These are phyloP conservation scores for Dissophora ornata DNA, from an alignment of 192 early-diverging fungal genomes.

Conservation along the genomic window DNA sequence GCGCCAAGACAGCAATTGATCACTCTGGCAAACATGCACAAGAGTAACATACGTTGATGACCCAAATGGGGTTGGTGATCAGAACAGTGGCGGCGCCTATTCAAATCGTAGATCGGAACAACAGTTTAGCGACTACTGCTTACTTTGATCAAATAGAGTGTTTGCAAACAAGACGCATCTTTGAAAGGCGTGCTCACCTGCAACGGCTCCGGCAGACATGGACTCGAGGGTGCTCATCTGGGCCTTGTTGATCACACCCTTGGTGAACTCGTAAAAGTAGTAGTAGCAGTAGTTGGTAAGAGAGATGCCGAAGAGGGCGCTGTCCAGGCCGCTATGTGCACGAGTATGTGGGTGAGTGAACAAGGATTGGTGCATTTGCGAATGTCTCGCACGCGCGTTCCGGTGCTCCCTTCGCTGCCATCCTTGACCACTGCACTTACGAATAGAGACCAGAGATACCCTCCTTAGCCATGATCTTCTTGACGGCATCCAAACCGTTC, in stretches of 20 bases:
- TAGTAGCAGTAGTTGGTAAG: constrained; percentile 93
- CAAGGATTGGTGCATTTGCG: background rate
- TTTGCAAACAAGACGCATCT: background rate
- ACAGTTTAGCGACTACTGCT: no score
- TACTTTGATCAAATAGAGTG: no score
- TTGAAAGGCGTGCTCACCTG: no score
- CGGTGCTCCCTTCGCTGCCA: background rate
- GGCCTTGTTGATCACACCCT: constrained; percentile 83
- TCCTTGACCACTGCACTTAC: constrained; percentile 59
- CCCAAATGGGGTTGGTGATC: constrained; percentile 99
- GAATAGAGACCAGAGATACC: constrained; percentile 91
- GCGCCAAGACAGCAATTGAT: background rate
- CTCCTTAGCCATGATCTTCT: constrained; percentile 91
- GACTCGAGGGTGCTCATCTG: constrained; percentile 88
- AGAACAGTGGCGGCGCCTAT: constrained; percentile 77
- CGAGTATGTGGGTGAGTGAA: background rate
- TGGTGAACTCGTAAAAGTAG: constrained; percentile 91
- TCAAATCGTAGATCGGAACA: no score
- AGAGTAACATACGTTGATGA: constrained; percentile 96
- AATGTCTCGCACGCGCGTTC: background rate
- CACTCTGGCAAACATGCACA: no score
- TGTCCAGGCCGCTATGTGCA: constrained; percentile 82
- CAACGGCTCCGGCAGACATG: constrained; percentile 94
- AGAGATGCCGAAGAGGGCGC: constrained; percentile 96
- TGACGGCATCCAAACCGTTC: constrained; percentile 78